Base-by-base conservation (phyloP, 352 stramenopile species). In the Phytopythium mirpurense region DNA sequence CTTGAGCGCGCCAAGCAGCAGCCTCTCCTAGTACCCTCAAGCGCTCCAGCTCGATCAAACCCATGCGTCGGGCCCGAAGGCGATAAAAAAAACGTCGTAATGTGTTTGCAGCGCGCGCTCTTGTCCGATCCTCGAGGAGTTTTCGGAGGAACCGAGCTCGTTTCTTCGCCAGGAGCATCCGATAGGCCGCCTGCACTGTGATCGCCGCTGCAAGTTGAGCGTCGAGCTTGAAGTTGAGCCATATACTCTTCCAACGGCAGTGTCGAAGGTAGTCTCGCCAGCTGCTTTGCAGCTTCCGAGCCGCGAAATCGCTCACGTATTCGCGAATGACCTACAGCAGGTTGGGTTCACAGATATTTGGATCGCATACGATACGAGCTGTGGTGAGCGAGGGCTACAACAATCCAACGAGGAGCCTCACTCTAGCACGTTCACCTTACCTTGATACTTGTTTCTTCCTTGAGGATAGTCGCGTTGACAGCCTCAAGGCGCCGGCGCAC, bases 391-490 rank as follows among this genome's bases (percentile, higher is more conserved):
- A 24, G n/a, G n/a, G n/a, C n/a, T 32, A 32, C 29, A 10, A 16
- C 2, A 44, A 16, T 15, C 1, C n/a, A n/a, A n/a, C n/a, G n/a
- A n/a, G n/a, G n/a, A n/a, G n/a, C n/a, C n/a, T n/a, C n/a, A n/a
- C n/a, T n/a, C n/a, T n/a, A n/a, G n/a, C n/a, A n/a, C n/a, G n/a
- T n/a, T 14, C 8, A 5, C 3, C 21, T 45, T 56, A 84, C 71
- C 67, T 85, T 66, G 24, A 85, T 62, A 32, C 61, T 80, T 11
- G 51, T 63, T 41, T 89, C 72, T 27, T 85, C 67, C 0, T 40
- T 67, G 0, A 59, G 43, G n/a, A 89, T 85, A 3, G 23, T 60
- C 11, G 53, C 27, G 23, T 77, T 87, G 0, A 59, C 57, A 15
- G 64, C 67, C 27, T 83, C 62, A 0, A 89, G 40, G 0, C 64